phyloP scores from a whole-genome alignment of 345 rosid genomes.

The Litchi chinensis region DNA sequence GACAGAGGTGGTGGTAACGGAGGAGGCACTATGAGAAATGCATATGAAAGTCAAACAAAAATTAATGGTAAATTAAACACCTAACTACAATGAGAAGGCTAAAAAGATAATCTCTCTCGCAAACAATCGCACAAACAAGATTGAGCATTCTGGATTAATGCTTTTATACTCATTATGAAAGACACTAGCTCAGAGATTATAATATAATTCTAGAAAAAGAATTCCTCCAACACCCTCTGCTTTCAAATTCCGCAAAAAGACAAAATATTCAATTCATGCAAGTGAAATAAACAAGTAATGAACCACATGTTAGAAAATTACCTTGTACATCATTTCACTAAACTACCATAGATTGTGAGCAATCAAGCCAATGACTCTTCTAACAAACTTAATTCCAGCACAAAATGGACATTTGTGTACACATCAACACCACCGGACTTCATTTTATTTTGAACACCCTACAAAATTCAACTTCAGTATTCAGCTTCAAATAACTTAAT shows the following conservation, averaged over 20 bases:
- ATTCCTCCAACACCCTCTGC: not conserved
- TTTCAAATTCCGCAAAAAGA: not conserved
- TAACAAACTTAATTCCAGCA: not conserved
- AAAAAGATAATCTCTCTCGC: not conserved
- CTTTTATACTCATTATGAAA: not conserved
- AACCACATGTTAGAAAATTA: not conserved
- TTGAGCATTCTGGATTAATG: not conserved
- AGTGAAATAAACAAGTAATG: not conserved
- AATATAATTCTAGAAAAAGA: not conserved
- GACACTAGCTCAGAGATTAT: not conserved
- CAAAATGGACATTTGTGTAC: not conserved
- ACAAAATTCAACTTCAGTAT: not conserved
- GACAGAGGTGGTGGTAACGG: slow-evolving; percentile 81
- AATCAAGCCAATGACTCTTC: not conserved
- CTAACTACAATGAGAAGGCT: slow-evolving; percentile 2
- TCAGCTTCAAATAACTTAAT: slow-evolving; percentile 3
- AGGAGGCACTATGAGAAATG: slow-evolving; percentile 71
- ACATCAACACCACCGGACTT: not conserved
- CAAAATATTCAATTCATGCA: not conserved
- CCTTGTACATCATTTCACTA: not conserved
- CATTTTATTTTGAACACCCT: not conserved
- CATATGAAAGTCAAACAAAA: slow-evolving; percentile 24
- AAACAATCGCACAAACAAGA: not conserved
- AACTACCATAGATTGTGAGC: not conserved
- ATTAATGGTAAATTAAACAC: slow-evolving; percentile 21